These are phyloP conservation scores for Claviceps sp. DNA, from an alignment of 2,329 filamentous ascomycete species.

Conservation along the genomic window DNA sequence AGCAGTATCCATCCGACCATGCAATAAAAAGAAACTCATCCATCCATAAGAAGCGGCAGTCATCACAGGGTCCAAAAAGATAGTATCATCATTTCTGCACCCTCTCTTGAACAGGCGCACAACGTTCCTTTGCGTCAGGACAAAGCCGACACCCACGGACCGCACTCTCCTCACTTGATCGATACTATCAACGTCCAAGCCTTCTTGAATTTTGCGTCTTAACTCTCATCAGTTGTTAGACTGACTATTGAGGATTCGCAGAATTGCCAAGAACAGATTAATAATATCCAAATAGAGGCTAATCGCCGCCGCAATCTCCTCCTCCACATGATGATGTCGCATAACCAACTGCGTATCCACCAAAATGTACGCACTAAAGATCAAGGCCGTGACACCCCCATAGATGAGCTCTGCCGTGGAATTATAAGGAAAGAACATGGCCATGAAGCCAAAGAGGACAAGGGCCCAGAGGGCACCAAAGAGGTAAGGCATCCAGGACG, in stretches of 20 bases:
- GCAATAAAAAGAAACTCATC: too few species aligned
- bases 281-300: constrained; percentile 92
- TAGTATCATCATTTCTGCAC: too few species aligned
- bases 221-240: constrained; percentile 59
- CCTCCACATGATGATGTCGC: constrained; percentile 92
- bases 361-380: constrained; percentile 91
- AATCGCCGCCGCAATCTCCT: constrained; percentile 92
- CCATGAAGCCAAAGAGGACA: constrained; percentile 86
- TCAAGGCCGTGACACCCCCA: constrained; percentile 64
- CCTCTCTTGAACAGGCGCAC: too few species aligned
- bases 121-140: too few species aligned
- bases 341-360: constrained; percentile 94
- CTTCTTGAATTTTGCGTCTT: background rate
- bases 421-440: constrained; percentile 73
- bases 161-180: too few species aligned
- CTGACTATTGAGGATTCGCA: constrained; percentile 93
- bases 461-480: constrained; percentile 84
- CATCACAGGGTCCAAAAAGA: too few species aligned
- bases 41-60: too few species aligned
- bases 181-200: too few species aligned
- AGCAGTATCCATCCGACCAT: background rate
- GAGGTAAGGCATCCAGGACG: constrained; percentile 89
- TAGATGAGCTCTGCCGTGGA: constrained; percentile 78
- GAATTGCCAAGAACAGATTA: constrained; percentile 91
- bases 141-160: too few species aligned